These are phyloP conservation scores for Ganoderma lingzhi DNA, from an alignment of 1,284 basidiomycete species.

Conservation along the genomic window DNA sequence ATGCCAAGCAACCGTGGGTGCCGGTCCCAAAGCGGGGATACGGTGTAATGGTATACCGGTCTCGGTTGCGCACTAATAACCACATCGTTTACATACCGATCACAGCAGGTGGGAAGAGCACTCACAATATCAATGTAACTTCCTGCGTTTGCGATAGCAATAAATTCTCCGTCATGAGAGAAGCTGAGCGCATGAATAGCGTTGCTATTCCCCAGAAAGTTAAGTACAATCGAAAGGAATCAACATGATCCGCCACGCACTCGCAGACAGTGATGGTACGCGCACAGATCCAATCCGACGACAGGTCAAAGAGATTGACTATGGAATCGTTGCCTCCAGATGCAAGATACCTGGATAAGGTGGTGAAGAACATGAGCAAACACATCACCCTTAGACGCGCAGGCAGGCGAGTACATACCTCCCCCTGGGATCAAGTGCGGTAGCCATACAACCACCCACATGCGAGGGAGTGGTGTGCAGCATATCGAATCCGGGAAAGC, in stretches of 20 bases:
- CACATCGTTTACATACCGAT: not conserved
- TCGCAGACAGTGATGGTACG: conserved; percentile 81
- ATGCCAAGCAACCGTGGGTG: conserved; percentile 80
- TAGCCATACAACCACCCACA: conserved; percentile 76
- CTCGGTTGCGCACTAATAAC: conserved; percentile 72
- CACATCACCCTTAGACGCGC: not conserved
- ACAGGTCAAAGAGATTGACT: conserved; percentile 78
- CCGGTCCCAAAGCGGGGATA: conserved; percentile 67
- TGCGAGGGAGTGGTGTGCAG: conserved; percentile 72
- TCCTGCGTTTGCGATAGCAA: conserved; percentile 77
- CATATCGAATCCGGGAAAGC: conserved; percentile 66
- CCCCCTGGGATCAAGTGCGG: conserved; percentile 79
- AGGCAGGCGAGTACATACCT: conserved; percentile 46
- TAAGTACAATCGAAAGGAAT: not conserved
- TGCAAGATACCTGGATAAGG: conserved; percentile 66
- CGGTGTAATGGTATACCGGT: conserved; percentile 75
- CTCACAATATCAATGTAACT: conserved; percentile 79
- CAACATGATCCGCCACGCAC: conserved; percentile 51
- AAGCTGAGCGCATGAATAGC: conserved; percentile 80
- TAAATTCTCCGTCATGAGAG: conserved; percentile 81
- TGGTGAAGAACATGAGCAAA: not conserved
- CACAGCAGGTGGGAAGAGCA: conserved; percentile 5
- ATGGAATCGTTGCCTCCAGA: conserved; percentile 83
- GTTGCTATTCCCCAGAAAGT: conserved; percentile 52
- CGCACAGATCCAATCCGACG: conserved; percentile 76